A percentile compares a stretch with the other conserved stretches of the same genome.
These are phyloP conservation scores for Apiospora phragmitis DNA, from an alignment of 2,329 filamentous ascomycete species.

Conservation along the genomic window DNA sequence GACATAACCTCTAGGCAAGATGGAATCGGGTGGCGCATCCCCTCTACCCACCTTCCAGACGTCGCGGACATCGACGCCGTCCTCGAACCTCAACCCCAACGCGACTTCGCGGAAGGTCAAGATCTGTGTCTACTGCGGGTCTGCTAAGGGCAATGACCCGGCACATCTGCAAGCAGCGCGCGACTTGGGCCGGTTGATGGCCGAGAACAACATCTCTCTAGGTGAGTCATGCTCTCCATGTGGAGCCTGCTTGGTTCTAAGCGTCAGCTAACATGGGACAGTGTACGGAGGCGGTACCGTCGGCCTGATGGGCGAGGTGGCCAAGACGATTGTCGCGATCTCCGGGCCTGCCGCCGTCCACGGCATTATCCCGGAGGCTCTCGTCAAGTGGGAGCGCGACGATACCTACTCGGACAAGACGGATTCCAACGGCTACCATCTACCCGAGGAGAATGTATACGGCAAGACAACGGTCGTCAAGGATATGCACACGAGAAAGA, in stretches of 20 bases:
- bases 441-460: constrained; percentile 67
- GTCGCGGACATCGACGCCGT: constrained; percentile 32
- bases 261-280: constrained; percentile 24
- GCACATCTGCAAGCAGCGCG: constrained; percentile 78
- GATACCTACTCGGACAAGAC: constrained; percentile 50
- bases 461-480: constrained; percentile 85
- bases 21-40: constrained; percentile 43
- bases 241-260: background rate
- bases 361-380: constrained; percentile 87
- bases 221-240: constrained; percentile 40
- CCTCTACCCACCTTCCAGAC: constrained; percentile 34
- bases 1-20: constrained; percentile 20
- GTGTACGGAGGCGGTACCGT: constrained; percentile 95
- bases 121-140: constrained; percentile 94
- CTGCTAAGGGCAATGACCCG: constrained; percentile 71
- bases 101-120: constrained; percentile 47
- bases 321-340: constrained; percentile 80
- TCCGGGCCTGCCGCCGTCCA: constrained; percentile 81
- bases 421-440: constrained; percentile 50
- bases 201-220: constrained; percentile 76
- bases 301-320: constrained; percentile 93
- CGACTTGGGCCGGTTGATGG: constrained; percentile 71
- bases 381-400: constrained; percentile 77
- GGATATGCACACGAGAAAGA: constrained; percentile 96
- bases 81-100: constrained; percentile 28